phyloP scores from a whole-genome alignment of 1,284 basidiomycete genomes.

The Papiliotrema flavescens region DNA sequence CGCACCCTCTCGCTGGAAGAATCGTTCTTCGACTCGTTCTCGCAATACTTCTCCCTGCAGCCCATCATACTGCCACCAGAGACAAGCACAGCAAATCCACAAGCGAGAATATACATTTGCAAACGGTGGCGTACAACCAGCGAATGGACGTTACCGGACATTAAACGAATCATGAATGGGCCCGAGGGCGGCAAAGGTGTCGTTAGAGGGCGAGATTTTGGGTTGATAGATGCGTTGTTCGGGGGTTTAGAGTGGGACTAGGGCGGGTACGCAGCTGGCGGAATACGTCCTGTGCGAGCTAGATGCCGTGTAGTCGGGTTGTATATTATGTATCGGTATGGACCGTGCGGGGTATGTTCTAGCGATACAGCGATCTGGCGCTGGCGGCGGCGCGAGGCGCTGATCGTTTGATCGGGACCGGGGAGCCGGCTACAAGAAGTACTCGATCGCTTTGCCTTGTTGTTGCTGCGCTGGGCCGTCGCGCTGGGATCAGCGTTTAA shows the following conservation, averaged over 20 bases:
- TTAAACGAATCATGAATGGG: slow-evolving; percentile 33
- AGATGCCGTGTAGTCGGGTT: not conserved
- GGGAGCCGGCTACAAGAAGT: slow-evolving; percentile 38
- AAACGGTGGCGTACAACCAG: slow-evolving; percentile 35
- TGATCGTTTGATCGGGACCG: no score
- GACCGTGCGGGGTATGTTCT: not conserved
- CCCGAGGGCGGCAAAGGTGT: slow-evolving; percentile 27
- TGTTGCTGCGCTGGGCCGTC: slow-evolving; percentile 49
- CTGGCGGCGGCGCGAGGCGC: no score
- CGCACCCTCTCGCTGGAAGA: slow-evolving; percentile 42
- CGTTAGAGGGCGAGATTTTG: slow-evolving; percentile 31
- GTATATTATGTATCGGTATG: slow-evolving; percentile 2
- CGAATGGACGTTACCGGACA: slow-evolving; percentile 34
- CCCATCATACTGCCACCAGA: slow-evolving; percentile 29
- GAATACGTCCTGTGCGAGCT: slow-evolving; percentile 8
- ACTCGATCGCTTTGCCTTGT: slow-evolving; percentile 42
- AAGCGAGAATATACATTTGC: slow-evolving; percentile 41
- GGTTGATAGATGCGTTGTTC: slow-evolving; percentile 37
- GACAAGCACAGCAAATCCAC: slow-evolving; percentile 12
- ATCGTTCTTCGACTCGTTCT: slow-evolving; percentile 44
- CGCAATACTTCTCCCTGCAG: slow-evolving; percentile 33
- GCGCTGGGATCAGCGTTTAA: slow-evolving; percentile 20
- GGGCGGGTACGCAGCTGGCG: no score
- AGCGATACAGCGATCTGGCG: no score
- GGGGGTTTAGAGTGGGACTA: slow-evolving; percentile 27